Evolutionary conservation across 768 basidiomycete genomes (phyloP).

Genomic region (Ephemerocybe angulata): DNA sequence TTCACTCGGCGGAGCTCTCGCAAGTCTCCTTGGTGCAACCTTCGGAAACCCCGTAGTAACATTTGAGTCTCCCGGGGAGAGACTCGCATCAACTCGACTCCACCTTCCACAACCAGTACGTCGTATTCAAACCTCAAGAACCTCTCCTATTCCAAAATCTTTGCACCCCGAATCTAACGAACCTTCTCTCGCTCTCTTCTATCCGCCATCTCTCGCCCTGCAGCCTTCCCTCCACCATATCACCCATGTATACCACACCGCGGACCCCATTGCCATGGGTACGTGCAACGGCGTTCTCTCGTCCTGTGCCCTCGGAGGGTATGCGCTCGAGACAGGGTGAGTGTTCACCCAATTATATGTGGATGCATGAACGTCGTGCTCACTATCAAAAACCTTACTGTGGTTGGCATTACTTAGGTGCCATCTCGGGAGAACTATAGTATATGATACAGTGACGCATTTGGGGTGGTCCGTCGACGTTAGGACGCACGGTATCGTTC

Average conservation of each 20-base stretch:
- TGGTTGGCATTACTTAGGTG: slow-evolving; percentile 44
- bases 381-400: too few relatives aligned
- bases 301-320: slow-evolving; percentile 83
- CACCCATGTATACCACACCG: slow-evolving; percentile 91
- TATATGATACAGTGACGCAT: slow-evolving; percentile 90
- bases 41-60: slow-evolving; percentile 87
- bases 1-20: slow-evolving; percentile 69
- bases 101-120: slow-evolving; percentile 84
- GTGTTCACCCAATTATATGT: too few relatives aligned
- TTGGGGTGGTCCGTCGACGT: slow-evolving; percentile 83
- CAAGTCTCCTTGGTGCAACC: slow-evolving; percentile 79
- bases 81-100: slow-evolving; percentile 69
- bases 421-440: slow-evolving; percentile 79
- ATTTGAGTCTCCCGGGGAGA: slow-evolving; percentile 89
- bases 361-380: too few relatives aligned
- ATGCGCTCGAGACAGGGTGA: slow-evolving; percentile 77
- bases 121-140: too few relatives aligned
- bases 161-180: neutral
- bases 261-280: slow-evolving; percentile 92
- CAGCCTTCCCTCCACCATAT: slow-evolving; percentile 75
- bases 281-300: slow-evolving; percentile 80
- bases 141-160: too few relatives aligned
- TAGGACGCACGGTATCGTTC: slow-evolving; percentile 75
- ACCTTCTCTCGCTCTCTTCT: neutral
- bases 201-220: neutral